Base-by-base conservation (phyloP, 2,329 filamentous ascomycete genomes). In the Zasmidium citrigriseum region DNA sequence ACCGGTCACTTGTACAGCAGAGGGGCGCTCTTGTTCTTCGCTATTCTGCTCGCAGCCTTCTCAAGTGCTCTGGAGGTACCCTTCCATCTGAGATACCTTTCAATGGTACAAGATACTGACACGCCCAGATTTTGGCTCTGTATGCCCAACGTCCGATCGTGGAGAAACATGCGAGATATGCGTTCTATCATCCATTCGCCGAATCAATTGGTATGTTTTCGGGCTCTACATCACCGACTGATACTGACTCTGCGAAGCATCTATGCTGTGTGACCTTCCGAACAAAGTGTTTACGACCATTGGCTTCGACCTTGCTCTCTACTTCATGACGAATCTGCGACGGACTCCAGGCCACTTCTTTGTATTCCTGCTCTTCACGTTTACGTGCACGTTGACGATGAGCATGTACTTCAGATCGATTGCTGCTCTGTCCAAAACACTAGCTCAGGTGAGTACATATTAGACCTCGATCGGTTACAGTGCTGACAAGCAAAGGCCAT, bases 281-380 rank as follows among this genome's bases (percentile, higher is more conserved):
- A 74, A 87, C 5, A 75, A 89, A 20, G 71, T 86, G 21, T 72
- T 79, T 3, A 83, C 87, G 73, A 81, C 85, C 45, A 73, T 84
- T 12, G 76, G 85, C 1, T 89, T 96, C 80, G 95, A 96, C 70
- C 47, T 92, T 22, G 81, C 85, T 1, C 75, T 96, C 2, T 96
- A 96, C 77, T 96, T 96, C 75, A 87, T 96, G 85, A 88, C 90
- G 0, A 89, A 91, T 64, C 78, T 96, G 22, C 84, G 89, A 54
- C 83, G 90, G 51, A 86, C 88, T 62, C 79, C 89, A 0, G 88
- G 87, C 1, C 76, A 86, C 1, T 96, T 93, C 80, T 96, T 96
- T 80, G 78, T 2, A 75, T 96, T 90, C 81, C 75, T 91, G 57
- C 78, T 96, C 4, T 41, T 41, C 34, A 41, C 34, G 1, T 90